These are phyloP conservation scores for Terfezia claveryi DNA, from an alignment of 495 filamentous ascomycete species.

Conservation along the genomic window DNA sequence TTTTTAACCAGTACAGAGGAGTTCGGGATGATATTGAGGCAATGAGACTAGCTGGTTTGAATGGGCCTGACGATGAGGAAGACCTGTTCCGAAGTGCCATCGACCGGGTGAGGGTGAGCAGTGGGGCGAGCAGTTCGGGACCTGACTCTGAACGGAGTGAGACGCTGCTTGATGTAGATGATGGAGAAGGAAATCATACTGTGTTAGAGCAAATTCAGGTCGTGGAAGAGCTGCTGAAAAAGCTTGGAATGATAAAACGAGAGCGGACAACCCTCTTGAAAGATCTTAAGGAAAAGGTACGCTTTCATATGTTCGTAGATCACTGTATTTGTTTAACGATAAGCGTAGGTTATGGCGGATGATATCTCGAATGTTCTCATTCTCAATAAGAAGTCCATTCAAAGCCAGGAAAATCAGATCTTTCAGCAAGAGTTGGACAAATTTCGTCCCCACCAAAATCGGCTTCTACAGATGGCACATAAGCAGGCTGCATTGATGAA, in stretches of 20 bases:
- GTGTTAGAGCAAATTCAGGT: constrained; percentile 74
- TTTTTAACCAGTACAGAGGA: constrained; percentile 61
- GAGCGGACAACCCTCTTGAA: constrained; percentile 81
- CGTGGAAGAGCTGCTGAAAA: constrained; percentile 82
- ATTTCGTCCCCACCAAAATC: constrained; percentile 78
- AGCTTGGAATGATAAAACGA: constrained; percentile 71
- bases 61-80: constrained; percentile 57
- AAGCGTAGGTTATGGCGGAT: constrained; percentile 60
- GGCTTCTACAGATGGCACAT: constrained; percentile 75
- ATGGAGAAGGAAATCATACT: constrained; percentile 51
- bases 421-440: constrained; percentile 93
- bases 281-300: constrained; percentile 89
- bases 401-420: constrained; percentile 68
- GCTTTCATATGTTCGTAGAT: constrained; percentile 3
- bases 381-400: constrained; percentile 84
- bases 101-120: constrained; percentile 37
- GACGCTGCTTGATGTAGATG: constrained; percentile 76
- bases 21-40: constrained; percentile 80
- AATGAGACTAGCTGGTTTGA: constrained; percentile 77
- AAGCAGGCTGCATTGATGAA: constrained; percentile 89
- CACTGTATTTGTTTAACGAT: neutral
- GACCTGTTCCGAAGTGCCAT: constrained; percentile 60
- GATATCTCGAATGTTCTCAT: constrained; percentile 95
- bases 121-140: constrained; percentile 30
- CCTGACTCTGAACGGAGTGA: constrained; percentile 38